These are phyloP conservation scores for Quercus gilva DNA, from an alignment of 306 rosid species.

Conservation along the genomic window DNA sequence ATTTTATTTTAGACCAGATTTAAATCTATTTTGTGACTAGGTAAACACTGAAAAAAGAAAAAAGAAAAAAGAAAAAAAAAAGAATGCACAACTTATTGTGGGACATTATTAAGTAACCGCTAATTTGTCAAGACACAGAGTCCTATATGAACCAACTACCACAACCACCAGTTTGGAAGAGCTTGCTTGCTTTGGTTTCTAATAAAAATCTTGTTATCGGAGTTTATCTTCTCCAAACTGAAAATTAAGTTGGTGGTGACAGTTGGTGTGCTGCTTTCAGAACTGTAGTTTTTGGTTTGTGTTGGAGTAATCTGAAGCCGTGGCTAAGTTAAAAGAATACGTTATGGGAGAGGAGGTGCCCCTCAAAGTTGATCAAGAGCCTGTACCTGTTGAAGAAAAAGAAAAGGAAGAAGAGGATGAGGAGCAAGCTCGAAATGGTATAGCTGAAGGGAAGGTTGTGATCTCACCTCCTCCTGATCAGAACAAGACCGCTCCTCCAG, in stretches of 20 bases:
- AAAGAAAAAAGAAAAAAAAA: neutral
- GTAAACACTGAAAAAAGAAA: neutral
- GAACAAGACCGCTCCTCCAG: constrained; percentile 15
- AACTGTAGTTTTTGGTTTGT: neutral
- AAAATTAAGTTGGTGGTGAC: neutral
- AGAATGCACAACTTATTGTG: neutral
- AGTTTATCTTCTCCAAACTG: neutral
- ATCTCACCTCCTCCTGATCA: constrained; percentile 23
- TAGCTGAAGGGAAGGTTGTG: constrained; percentile 16
- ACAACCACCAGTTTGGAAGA: neutral
- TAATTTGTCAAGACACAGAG: neutral
- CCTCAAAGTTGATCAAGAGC: constrained; percentile 24
- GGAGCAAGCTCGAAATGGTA: constrained; percentile 13
- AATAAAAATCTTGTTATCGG: neutral
- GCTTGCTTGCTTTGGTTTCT: neutral
- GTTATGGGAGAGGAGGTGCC: constrained; percentile 55
- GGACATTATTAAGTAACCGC: neutral
- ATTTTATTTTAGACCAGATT: too few relatives aligned
- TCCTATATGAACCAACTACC: neutral
- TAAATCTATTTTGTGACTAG: neutral
- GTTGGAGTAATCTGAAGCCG: neutral
- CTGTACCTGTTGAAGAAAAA: neutral
- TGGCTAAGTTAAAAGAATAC: constrained; percentile 37
- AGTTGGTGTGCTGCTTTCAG: neutral
- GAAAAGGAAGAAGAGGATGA: constrained; percentile 8